phyloP scores from a whole-genome alignment of 2,329 filamentous ascomycete genomes.

The Zalaria sp. region DNA sequence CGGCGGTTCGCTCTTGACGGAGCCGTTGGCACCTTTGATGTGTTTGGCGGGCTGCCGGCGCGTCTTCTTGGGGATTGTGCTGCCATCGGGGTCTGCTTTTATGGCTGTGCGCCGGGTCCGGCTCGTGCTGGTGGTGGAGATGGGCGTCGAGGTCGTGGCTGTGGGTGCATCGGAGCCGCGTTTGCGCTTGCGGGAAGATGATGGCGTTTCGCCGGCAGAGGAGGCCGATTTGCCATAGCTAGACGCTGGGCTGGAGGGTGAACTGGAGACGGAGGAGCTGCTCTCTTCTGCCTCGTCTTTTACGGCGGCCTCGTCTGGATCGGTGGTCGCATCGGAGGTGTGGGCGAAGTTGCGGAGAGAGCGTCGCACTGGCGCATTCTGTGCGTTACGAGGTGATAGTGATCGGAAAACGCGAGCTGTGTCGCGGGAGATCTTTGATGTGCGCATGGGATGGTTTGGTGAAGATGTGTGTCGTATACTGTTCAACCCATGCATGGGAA shows the following conservation, averaged over 20 bases:
- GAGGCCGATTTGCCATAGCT: background rate
- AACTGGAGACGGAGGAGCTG: constrained; percentile 3
- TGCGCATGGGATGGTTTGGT: constrained; percentile 3
- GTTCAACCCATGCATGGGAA: too few species aligned
- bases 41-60: constrained; percentile 17
- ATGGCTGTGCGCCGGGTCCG: constrained; percentile 5
- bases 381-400: constrained; percentile 2
- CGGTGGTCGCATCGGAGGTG: constrained; percentile 2
- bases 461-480: too few species aligned
- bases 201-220: background rate
- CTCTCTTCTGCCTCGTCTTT: background rate
- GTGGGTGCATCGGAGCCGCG: constrained; percentile 4
- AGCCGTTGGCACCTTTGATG: constrained; percentile 17
- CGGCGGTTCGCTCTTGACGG: constrained; percentile 36
- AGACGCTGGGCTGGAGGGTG: background rate
- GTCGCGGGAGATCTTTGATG: constrained; percentile 7
- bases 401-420: constrained; percentile 6
- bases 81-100: constrained; percentile 1
- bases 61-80: constrained; percentile 9
- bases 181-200: constrained; percentile 3
- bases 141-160: constrained; percentile 2
- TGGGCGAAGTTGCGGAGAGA: constrained; percentile 10
- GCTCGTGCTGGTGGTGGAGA: constrained; percentile 7
- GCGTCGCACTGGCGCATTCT: constrained; percentile 7
- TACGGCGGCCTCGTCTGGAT: constrained; percentile 1